Evolutionary conservation across 257 asterid genomes (phyloP).

Genomic region (Ajuga chamaepitys): DNA sequence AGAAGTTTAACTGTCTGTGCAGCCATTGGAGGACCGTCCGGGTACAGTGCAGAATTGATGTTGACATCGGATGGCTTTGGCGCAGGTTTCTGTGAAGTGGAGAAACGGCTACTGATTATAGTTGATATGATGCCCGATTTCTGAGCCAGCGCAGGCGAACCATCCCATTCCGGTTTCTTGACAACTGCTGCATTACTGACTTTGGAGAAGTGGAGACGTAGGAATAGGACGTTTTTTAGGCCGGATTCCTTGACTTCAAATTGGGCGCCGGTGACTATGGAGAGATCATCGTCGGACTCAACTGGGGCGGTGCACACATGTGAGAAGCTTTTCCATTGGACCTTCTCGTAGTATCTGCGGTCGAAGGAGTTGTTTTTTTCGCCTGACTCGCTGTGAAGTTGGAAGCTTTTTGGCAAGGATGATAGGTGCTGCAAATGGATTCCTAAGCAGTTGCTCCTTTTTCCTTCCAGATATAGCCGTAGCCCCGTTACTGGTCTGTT

Average conservation of each 20-base stretch:
- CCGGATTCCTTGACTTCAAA: slow-evolving; percentile 62
- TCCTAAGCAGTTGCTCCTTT: slow-evolving; percentile 59
- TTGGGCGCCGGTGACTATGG: slow-evolving; percentile 61
- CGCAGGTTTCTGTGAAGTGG: slow-evolving; percentile 44
- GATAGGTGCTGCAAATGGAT: slow-evolving; percentile 81
- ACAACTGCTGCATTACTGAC: slow-evolving; percentile 52
- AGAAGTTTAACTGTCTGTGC: slow-evolving; percentile 57
- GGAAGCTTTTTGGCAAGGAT: slow-evolving; percentile 61
- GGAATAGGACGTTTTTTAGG: slow-evolving; percentile 52
- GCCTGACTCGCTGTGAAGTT: slow-evolving; percentile 28
- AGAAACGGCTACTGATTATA: slow-evolving; percentile 45
- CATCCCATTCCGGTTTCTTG: slow-evolving; percentile 71
- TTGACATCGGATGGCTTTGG: slow-evolving; percentile 59
- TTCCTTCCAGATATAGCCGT: slow-evolving; percentile 71
- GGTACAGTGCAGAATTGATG: slow-evolving; percentile 65
- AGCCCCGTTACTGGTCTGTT: slow-evolving; percentile 63
- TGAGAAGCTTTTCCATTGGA: slow-evolving; percentile 70
- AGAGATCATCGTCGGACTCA: slow-evolving; percentile 58
- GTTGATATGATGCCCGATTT: slow-evolving; percentile 68
- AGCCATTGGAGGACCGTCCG: slow-evolving; percentile 65
- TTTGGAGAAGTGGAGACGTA: slow-evolving; percentile 49
- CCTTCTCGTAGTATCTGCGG: slow-evolving; percentile 60
- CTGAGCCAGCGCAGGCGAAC: slow-evolving; percentile 50
- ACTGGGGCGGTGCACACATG: slow-evolving; percentile 68
- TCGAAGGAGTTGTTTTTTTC: slow-evolving; percentile 31